Evolutionary conservation across 768 basidiomycete genomes (phyloP).

Genomic region (Podaxis mareebaensis): DNA sequence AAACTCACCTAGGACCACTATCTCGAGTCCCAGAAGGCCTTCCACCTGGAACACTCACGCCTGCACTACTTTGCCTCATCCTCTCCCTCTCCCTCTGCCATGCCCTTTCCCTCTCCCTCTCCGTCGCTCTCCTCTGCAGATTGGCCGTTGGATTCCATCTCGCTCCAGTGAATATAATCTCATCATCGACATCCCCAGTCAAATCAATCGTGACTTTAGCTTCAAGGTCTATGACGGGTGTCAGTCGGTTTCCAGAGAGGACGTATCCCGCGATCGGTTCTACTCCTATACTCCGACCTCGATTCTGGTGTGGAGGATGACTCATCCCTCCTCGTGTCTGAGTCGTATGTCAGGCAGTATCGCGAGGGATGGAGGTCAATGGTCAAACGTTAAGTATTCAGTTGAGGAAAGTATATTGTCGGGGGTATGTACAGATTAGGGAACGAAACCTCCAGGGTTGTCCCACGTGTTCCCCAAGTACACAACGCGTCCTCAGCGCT

Average conservation of each 20-base stretch:
- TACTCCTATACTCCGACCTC: not conserved
- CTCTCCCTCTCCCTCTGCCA: not conserved
- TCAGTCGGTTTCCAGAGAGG: not conserved
- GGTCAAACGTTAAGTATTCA: not conserved
- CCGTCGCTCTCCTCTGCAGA: not conserved
- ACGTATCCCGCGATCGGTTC: not conserved
- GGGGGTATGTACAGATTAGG: too few species aligned
- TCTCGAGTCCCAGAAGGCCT: not conserved
- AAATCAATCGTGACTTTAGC: not conserved
- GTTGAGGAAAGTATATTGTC: too few species aligned
- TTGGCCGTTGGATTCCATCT: not conserved
- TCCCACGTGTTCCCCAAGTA: not conserved
- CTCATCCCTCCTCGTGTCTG: not conserved
- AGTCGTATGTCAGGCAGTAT: not conserved
- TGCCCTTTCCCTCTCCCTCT: not conserved
- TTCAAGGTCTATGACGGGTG: conserved; percentile 1
- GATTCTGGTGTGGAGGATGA: not conserved
- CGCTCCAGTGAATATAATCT: not conserved
- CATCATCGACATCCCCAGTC: conserved; percentile 1
- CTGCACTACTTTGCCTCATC: not conserved
- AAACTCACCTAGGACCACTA: not conserved
- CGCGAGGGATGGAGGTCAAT: not conserved
- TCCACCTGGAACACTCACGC: not conserved
- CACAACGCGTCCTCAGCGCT: too few species aligned
- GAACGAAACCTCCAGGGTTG: too few species aligned